A percentile compares a stretch with the other conserved stretches of the same genome.
These are phyloP conservation scores for Fusarium proliferatum DNA, from an alignment of 2,329 filamentous ascomycete genomes.

Conservation along the genomic window DNA sequence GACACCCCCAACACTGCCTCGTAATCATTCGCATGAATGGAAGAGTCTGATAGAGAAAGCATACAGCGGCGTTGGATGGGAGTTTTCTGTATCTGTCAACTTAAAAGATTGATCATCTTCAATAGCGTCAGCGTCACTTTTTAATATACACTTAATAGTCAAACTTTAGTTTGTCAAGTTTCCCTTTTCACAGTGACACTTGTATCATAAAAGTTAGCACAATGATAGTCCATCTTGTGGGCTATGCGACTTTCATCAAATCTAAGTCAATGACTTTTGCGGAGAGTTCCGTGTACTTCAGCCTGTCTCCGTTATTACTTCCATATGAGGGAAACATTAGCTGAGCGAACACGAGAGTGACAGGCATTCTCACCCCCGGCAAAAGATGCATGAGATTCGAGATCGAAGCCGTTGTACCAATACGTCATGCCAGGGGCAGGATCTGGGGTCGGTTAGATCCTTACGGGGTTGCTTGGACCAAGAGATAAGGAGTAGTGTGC, in stretches of 20 bases:
- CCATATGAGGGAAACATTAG: not conserved
- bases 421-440: conserved; percentile 1
- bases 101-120: not conserved
- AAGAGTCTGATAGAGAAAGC: not conserved
- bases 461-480: conserved; percentile 8
- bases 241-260: not conserved
- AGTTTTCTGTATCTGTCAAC: conserved; percentile 2
- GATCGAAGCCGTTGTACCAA: conserved; percentile 16
- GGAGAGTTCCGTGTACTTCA: not conserved
- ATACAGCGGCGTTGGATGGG: conserved; percentile 21
- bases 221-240: not conserved
- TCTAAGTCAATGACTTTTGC: not conserved
- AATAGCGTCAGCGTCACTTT: not conserved
- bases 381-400: conserved; percentile 15
- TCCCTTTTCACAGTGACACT: not conserved
- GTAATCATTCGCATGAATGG: conserved; percentile 16
- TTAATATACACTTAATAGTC: not conserved
- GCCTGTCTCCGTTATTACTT: not conserved
- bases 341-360: conserved; percentile 33
- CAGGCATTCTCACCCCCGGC: conserved; percentile 13
- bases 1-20: conserved; percentile 43
- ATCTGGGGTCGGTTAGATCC: conserved; percentile 19
- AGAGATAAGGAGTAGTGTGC: not conserved
- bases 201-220: not conserved
- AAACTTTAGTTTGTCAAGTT: not conserved